Conservation (phyloP, 192 early-diverging fungal genomes). For the Coemansia furcata region DNA sequence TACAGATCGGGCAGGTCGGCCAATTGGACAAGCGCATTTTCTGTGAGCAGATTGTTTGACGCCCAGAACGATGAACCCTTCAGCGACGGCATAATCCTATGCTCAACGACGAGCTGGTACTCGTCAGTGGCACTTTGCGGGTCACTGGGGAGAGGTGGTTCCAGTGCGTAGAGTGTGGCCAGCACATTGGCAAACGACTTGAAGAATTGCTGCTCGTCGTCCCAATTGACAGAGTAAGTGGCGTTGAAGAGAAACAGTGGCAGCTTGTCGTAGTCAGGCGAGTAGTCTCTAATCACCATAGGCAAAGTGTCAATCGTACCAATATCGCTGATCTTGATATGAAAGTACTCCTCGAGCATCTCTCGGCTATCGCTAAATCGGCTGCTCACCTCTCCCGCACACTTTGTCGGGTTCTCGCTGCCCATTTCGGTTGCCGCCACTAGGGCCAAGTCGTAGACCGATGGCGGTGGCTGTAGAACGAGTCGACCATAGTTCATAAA, state of each 20-base stretch:
- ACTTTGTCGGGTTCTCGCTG: constrained; percentile 21
- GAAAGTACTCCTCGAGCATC: constrained; percentile 92
- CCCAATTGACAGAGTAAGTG: constrained; percentile 83
- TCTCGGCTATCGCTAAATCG: constrained; percentile 52
- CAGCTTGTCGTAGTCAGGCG: constrained; percentile 81
- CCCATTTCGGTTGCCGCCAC: constrained; percentile 56
- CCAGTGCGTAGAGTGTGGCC: constrained; percentile 50
- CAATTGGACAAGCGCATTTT: constrained; percentile 68
- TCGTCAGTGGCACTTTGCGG: constrained; percentile 40
- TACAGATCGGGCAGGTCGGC: constrained; percentile 88
- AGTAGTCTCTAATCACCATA: constrained; percentile 77
- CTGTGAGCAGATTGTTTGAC: constrained; percentile 58
- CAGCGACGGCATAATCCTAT: constrained; percentile 79
- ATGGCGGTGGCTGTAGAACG: constrained; percentile 59
- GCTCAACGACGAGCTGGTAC: constrained; percentile 68
- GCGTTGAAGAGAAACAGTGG: constrained; percentile 81
- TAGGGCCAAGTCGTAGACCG: constrained; percentile 66
- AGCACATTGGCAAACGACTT: constrained; percentile 60
- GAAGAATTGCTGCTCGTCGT: constrained; percentile 83
- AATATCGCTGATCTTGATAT: constrained; percentile 62
- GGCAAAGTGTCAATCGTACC: constrained; percentile 73
- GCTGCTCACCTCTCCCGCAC: constrained; percentile 14
- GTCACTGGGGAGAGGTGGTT: constrained; percentile 43
- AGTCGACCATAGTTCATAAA: constrained; percentile 90
- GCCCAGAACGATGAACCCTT: constrained; percentile 69